phyloP scores from a whole-genome alignment of 305 asterid species.

The Plantago coronopus region DNA sequence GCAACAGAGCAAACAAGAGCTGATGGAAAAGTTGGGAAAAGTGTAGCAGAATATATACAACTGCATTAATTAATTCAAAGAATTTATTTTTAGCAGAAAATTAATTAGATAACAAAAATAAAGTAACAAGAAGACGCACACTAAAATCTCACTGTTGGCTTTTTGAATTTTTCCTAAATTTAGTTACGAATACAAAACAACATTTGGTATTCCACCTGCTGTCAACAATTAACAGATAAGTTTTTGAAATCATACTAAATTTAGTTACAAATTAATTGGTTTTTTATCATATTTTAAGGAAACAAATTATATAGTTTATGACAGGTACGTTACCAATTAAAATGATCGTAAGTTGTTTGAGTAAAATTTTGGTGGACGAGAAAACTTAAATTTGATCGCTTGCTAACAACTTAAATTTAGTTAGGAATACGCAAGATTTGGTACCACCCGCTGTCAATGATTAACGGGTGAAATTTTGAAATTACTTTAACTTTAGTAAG shows the following conservation, averaged over 20 bases:
- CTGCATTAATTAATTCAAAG: background rate
- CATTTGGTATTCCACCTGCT: background rate
- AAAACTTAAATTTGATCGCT: too few relatives aligned
- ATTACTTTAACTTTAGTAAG: too few relatives aligned
- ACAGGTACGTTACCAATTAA: too few relatives aligned
- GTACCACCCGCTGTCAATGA: too few relatives aligned
- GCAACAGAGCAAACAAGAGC: conserved; percentile 13
- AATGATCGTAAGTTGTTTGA: too few relatives aligned
- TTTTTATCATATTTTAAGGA: too few relatives aligned
- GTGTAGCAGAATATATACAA: conserved; percentile 22
- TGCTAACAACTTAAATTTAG: too few relatives aligned
- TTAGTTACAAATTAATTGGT: conserved; percentile 2
- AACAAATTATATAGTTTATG: too few relatives aligned
- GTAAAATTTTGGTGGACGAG: too few relatives aligned
- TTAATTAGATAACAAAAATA: background rate
- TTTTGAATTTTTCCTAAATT: background rate
- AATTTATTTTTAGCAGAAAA: background rate
- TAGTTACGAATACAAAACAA: background rate
- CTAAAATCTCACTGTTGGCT: background rate
- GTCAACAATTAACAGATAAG: background rate
- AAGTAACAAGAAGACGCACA: background rate
- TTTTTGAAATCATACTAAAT: background rate
- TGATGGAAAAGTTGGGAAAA: conserved; percentile 33
- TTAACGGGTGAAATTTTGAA: too few relatives aligned
- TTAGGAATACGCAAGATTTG: too few relatives aligned